phyloP scores from a whole-genome alignment of 345 rosid species.

The Eucalyptus curtisii region DNA sequence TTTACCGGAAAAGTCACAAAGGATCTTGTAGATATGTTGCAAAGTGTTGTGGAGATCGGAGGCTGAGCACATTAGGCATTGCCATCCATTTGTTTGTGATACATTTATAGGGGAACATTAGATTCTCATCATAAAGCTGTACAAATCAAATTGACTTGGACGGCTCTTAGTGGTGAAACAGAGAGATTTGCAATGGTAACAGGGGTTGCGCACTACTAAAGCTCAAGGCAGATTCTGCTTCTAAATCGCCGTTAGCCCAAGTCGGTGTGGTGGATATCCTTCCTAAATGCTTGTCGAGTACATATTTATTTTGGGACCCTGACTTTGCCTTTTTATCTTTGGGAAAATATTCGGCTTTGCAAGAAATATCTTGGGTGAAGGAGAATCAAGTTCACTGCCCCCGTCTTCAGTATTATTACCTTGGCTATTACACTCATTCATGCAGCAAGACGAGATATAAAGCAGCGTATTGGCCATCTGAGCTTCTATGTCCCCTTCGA shows the following conservation, averaged over 20 bases:
- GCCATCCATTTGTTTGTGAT: not conserved
- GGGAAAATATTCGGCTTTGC: slow-evolving; percentile 89
- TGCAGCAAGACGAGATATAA: slow-evolving; percentile 97
- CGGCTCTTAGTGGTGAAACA: not conserved
- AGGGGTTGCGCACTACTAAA: not conserved
- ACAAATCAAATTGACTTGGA: not conserved
- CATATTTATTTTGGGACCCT: slow-evolving; percentile 95
- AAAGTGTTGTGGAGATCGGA: not conserved
- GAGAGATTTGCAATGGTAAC: not conserved
- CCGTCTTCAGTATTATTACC: slow-evolving; percentile 79
- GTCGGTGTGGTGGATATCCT: slow-evolving; percentile 90
- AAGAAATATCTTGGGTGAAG: slow-evolving; percentile 74
- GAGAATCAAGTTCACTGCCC: slow-evolving; percentile 54
- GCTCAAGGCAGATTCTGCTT: not conserved
- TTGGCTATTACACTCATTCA: slow-evolving; percentile 93
- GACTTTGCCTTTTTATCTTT: slow-evolving; percentile 73
- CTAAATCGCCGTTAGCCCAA: not conserved
- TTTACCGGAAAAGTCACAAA: not conserved
- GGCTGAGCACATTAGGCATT: not conserved
- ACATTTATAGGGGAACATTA: not conserved
- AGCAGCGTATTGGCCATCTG: slow-evolving; percentile 85
- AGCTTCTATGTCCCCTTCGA: slow-evolving; percentile 92
- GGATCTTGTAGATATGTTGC: not conserved
- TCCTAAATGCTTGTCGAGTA: slow-evolving; percentile 90
- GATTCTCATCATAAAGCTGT: not conserved